Percentiles rank a stretch among this genome's conserved stretches.
phyloP scores from a whole-genome alignment of 208 protist genomes.

The Leishmania braziliensis region DNA sequence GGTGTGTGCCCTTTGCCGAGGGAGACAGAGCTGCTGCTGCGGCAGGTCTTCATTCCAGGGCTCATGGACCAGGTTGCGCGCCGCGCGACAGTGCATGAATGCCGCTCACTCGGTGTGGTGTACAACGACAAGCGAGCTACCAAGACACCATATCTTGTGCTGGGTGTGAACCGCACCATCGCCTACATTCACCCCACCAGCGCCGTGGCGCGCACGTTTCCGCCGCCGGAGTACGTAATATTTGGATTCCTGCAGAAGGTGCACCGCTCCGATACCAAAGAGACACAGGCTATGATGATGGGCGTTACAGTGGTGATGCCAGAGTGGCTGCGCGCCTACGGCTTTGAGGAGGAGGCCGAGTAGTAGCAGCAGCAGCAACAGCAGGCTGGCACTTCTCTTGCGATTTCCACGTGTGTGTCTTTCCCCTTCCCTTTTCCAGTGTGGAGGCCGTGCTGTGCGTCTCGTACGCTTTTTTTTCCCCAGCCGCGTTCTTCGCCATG shows the following conservation, averaged over 20 bases:
- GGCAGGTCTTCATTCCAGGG: constrained; percentile 87
- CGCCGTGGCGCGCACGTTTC: constrained; percentile 77
- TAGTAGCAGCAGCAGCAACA: not conserved
- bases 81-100: constrained; percentile 88
- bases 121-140: constrained; percentile 84
- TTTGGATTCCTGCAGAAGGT: constrained; percentile 81
- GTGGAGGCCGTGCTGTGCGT: not conserved
- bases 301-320: constrained; percentile 86
- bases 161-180: constrained; percentile 55
- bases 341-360: constrained; percentile 41
- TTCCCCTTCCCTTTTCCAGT: not conserved
- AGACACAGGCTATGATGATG: constrained; percentile 83
- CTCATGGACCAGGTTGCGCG: constrained; percentile 89
- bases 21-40: constrained; percentile 69
- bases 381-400: not conserved
- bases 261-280: constrained; percentile 74
- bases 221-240: constrained; percentile 88
- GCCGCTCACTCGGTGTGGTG: constrained; percentile 78
- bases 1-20: constrained; percentile 15
- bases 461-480: not conserved
- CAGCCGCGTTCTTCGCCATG: not conserved
- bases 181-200: constrained; percentile 89
- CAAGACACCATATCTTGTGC: constrained; percentile 82
- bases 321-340: constrained; percentile 83
- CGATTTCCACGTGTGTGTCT: not conserved